phyloP scores from a whole-genome alignment of 2,329 filamentous ascomycete species.

The Taxawa tesnikishii region DNA sequence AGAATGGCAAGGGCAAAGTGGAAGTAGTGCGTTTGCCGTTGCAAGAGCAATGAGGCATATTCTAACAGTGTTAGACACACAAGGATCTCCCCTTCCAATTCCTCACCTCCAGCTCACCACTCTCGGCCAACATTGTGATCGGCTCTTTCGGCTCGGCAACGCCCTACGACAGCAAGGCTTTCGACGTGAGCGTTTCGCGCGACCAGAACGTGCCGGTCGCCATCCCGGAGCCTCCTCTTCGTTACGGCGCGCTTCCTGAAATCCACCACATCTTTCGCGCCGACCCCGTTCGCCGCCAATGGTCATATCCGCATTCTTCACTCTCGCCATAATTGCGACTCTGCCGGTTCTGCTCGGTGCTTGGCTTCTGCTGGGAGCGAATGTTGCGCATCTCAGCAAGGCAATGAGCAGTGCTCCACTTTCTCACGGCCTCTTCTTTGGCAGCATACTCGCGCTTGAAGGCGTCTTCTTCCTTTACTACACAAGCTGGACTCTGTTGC shows the following conservation, averaged over 20 bases:
- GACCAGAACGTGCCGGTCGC: slow-evolving; percentile 50
- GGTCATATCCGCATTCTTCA: slow-evolving; percentile 67
- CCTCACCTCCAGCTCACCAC: slow-evolving; percentile 51
- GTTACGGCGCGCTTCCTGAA: slow-evolving; percentile 73
- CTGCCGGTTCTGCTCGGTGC: slow-evolving; percentile 60
- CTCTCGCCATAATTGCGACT: slow-evolving; percentile 57
- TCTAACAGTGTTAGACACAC: slow-evolving; percentile 48
- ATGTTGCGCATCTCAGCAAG: slow-evolving; percentile 63
- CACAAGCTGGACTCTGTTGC: slow-evolving; percentile 80
- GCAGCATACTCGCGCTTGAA: slow-evolving; percentile 78
- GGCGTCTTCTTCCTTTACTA: slow-evolving; percentile 94
- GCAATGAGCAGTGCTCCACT: slow-evolving; percentile 67
- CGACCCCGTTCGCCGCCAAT: slow-evolving; percentile 72
- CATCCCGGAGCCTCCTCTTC: slow-evolving; percentile 53
- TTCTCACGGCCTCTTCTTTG: slow-evolving; percentile 74
- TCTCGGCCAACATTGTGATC: slow-evolving; percentile 72
- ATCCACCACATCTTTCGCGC: slow-evolving; percentile 84
- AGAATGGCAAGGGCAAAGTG: slow-evolving; percentile 73
- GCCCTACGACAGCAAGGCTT: slow-evolving; percentile 56
- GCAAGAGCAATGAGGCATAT: neutral
- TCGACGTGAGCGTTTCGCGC: slow-evolving; percentile 56
- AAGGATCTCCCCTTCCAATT: slow-evolving; percentile 84
- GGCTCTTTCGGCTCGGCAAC: slow-evolving; percentile 70
- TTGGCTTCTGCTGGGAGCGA: slow-evolving; percentile 74
- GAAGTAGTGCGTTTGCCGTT: slow-evolving; percentile 57